phyloP scores from a whole-genome alignment of 2,329 filamentous ascomycete species.

The Calonectria multiphialidica region DNA sequence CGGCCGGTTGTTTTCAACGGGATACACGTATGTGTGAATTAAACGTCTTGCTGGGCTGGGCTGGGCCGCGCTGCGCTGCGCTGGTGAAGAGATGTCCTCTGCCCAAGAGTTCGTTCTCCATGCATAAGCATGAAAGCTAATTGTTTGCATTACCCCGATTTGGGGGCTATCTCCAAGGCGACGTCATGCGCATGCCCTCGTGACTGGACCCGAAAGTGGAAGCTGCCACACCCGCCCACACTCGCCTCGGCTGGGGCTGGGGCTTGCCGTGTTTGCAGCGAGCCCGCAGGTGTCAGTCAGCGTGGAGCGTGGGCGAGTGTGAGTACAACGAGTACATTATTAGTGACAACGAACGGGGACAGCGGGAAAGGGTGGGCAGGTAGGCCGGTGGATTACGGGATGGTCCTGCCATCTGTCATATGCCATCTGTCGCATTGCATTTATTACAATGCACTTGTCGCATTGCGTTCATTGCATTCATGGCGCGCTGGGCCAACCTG shows the following conservation, averaged over 20 bases:
- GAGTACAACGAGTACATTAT: neutral
- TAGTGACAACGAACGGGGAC: neutral
- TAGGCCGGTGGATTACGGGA: neutral
- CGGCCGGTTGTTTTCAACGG: neutral
- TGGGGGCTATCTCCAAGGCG: neutral
- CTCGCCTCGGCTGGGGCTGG: constrained; percentile 17
- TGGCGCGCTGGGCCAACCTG: too few relatives aligned
- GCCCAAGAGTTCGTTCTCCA: neutral
- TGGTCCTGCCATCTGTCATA: neutral
- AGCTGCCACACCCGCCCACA: constrained; percentile 14
- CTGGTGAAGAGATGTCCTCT: too few relatives aligned
- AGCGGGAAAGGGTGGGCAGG: neutral
- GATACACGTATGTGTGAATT: neutral
- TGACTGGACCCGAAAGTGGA: constrained; percentile 15
- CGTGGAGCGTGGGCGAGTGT: too few relatives aligned
- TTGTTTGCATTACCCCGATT: constrained; percentile 10
- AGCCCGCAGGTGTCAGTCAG: neutral
- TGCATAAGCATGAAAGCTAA: constrained; percentile 12
- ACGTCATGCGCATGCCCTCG: constrained; percentile 10
- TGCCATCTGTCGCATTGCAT: neutral
- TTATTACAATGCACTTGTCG: too few relatives aligned
- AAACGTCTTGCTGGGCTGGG: neutral
- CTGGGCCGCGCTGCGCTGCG: too few relatives aligned
- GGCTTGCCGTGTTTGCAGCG: neutral
- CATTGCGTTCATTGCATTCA: too few relatives aligned